A percentile compares a stretch with the other conserved stretches of the same genome.
phyloP scores from a whole-genome alignment of 164 flowering plant genomes.

The Dillenia turbinata region DNA sequence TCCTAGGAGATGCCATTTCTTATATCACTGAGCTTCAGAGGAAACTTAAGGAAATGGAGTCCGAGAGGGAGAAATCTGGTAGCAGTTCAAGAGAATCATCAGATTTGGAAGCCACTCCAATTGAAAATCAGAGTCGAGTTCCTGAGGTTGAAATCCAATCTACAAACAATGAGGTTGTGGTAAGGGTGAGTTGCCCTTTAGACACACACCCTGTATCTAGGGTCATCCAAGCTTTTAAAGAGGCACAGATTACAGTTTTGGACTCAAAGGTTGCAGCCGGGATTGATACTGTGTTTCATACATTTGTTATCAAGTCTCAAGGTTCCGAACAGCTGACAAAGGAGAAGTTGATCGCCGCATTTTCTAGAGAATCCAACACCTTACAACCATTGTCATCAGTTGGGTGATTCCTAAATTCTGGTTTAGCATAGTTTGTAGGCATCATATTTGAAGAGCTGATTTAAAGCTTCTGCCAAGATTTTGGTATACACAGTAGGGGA shows the following conservation, averaged over 20 bases:
- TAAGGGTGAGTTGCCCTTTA: constrained; percentile 65
- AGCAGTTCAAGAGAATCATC: constrained; percentile 32
- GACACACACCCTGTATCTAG: constrained; percentile 69
- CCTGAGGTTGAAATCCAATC: constrained; percentile 59
- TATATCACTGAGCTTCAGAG: constrained; percentile 49
- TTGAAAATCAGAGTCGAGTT: constrained; percentile 9
- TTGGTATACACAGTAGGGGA: constrained; percentile 16
- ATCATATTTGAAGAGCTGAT: constrained; percentile 14
- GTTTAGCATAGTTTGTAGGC: constrained; percentile 18
- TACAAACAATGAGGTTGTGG: constrained; percentile 49
- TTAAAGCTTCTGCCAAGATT: constrained; percentile 29
- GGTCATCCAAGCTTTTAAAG: constrained; percentile 66
- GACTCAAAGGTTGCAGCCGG: constrained; percentile 62
- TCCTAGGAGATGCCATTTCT: constrained; percentile 48
- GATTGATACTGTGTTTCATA: constrained; percentile 65
- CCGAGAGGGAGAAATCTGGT: constrained; percentile 46
- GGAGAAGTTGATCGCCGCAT: constrained; percentile 71
- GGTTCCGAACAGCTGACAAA: constrained; percentile 66
- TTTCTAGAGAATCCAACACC: constrained; percentile 39
- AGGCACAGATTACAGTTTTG: constrained; percentile 49
- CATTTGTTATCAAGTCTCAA: constrained; percentile 69
- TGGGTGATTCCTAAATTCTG: constrained; percentile 24
- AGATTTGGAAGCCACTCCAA: constrained; percentile 21
- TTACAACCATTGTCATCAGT: constrained; percentile 22
- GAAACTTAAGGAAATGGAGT: constrained; percentile 41